phyloP scores from a whole-genome alignment of 1,139 yeast species.

The Keqinozyma sinolaborantium region DNA sequence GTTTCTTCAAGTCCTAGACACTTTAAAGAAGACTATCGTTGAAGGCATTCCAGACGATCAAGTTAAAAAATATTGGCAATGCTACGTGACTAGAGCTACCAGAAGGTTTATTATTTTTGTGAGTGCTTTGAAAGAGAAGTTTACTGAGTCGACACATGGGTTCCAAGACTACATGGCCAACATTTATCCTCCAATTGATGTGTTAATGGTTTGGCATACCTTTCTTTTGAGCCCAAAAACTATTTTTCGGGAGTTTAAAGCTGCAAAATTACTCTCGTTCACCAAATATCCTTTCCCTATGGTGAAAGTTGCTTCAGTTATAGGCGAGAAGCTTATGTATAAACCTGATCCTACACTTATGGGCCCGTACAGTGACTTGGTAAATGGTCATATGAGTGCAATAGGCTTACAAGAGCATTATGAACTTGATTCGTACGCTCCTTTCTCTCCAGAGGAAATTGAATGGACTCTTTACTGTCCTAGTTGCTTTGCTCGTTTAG shows the following conservation, averaged over 20 bases:
- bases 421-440: too few species aligned
- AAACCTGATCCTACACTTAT: too few species aligned
- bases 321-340: slow-evolving; percentile 15
- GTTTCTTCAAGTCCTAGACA: slow-evolving; percentile 22
- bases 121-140: slow-evolving; percentile 18
- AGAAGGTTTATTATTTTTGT: slow-evolving; percentile 26
- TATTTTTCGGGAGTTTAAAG: slow-evolving; percentile 24
- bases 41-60: background rate
- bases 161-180: slow-evolving; percentile 1
- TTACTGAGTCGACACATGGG: too few species aligned
- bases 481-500: too few species aligned
- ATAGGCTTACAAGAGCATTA: too few species aligned
- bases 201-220: slow-evolving; percentile 39
- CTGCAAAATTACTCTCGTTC: slow-evolving; percentile 18
- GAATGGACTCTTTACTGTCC: too few species aligned
- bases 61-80: slow-evolving; percentile 24
- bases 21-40: slow-evolving; percentile 14
- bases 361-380: too few species aligned
- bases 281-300: slow-evolving; percentile 27
- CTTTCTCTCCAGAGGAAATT: too few species aligned
- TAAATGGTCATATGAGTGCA: too few species aligned
- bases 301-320: slow-evolving; percentile 14
- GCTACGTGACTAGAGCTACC: slow-evolving; percentile 25
- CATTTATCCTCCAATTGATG: slow-evolving; percentile 31
- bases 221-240: slow-evolving; percentile 16